Evolutionary conservation across 768 basidiomycete species (phyloP).

Genomic region (Aureoboletus auriporus): DNA sequence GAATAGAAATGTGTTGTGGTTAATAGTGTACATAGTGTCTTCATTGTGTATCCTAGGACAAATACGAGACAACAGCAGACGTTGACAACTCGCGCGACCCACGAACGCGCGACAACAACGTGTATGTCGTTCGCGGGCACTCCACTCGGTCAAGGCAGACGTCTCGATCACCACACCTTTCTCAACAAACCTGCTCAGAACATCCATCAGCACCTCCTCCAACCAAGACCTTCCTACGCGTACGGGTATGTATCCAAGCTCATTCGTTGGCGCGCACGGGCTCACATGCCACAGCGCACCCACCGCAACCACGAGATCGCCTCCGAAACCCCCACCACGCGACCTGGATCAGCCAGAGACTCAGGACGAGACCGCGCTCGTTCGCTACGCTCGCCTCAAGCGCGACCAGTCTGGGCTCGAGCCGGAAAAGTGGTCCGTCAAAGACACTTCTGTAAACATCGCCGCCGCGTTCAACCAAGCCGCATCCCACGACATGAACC

Average conservation of each 20-base stretch:
- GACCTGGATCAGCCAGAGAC: constrained; percentile 41
- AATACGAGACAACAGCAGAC: constrained; percentile 24
- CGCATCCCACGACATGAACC: constrained; percentile 49
- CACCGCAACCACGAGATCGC: constrained; percentile 52
- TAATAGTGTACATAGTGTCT: constrained; percentile 23
- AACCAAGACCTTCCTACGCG: constrained; percentile 51
- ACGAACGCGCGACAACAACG: constrained; percentile 7
- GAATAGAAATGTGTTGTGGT: constrained; percentile 5
- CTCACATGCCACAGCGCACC: constrained; percentile 45
- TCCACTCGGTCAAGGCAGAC: constrained; percentile 80
- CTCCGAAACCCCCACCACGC: constrained; percentile 43
- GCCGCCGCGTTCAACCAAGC: constrained; percentile 79
- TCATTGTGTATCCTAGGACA: constrained; percentile 22
- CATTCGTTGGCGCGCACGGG: constrained; percentile 8
- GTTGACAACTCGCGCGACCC: constrained; percentile 7
- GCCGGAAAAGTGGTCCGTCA: constrained; percentile 69
- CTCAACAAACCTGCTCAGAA: constrained; percentile 52
- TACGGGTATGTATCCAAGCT: constrained; percentile 57
- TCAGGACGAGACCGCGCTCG: constrained; percentile 42
- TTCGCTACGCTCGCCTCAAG: constrained; percentile 46
- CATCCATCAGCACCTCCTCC: constrained; percentile 26
- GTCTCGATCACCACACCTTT: constrained; percentile 77
- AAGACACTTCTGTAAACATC: constrained; percentile 85
- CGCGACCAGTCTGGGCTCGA: constrained; percentile 40
- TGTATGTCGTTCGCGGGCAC: constrained; percentile 85